These are phyloP conservation scores for Tulasnella calospora DNA, from an alignment of 768 basidiomycete genomes.

Conservation along the genomic window DNA sequence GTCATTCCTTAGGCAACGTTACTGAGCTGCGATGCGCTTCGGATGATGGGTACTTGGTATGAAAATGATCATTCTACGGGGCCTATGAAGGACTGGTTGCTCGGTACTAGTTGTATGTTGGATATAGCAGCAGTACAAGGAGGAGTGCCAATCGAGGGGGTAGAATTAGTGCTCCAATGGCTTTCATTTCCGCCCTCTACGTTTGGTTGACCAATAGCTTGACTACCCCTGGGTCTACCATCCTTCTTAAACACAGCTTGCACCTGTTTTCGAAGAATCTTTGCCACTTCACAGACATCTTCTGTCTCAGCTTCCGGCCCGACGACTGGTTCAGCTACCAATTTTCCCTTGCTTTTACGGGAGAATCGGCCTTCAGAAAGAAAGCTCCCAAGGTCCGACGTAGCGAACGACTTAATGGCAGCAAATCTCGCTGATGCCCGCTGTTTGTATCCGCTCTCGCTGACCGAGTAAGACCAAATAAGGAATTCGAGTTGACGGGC, in stretches of 20 bases:
- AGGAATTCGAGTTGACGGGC: constrained; percentile 49
- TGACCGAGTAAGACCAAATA: constrained; percentile 48
- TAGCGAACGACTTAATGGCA: constrained; percentile 39
- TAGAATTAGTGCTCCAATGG: neutral
- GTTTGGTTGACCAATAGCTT: neutral
- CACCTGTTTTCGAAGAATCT: neutral
- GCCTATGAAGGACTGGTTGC: neutral
- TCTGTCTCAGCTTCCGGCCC: constrained; percentile 7
- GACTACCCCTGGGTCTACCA: neutral
- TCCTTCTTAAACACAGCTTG: neutral
- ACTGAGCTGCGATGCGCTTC: neutral
- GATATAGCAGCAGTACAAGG: neutral
- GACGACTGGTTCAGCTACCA: neutral
- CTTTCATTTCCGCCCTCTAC: neutral
- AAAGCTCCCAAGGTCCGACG: constrained; percentile 4
- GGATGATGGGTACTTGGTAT: neutral
- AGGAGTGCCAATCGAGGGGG: neutral
- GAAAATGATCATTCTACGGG: neutral
- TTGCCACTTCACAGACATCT: constrained; percentile 2
- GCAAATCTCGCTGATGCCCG: constrained; percentile 38
- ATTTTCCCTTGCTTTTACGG: neutral
- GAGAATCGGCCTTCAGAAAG: neutral
- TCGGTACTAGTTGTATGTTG: neutral
- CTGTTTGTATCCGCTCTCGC: constrained; percentile 46
- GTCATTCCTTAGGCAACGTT: neutral